Conservation (phyloP, 495 filamentous ascomycete genomes). For the Amniculicola lignicola region DNA sequence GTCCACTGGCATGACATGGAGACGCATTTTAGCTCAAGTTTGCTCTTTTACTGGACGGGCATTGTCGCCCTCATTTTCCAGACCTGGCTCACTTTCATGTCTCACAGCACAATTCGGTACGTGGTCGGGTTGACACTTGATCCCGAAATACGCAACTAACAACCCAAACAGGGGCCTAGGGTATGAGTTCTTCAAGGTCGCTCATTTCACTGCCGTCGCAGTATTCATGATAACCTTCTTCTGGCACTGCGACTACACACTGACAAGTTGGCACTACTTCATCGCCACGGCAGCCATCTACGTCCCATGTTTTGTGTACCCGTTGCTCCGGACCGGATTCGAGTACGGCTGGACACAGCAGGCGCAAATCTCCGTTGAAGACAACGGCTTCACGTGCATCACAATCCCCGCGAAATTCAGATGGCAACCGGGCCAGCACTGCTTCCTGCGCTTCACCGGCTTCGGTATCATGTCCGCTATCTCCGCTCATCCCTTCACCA, state of each 20-base stretch:
- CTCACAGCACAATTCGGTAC: conserved; percentile 50
- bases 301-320: conserved; percentile 43
- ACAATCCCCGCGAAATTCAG: conserved; percentile 45
- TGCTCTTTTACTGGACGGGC: conserved; percentile 54
- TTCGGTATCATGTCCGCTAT: conserved; percentile 44
- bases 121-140: conserved; percentile 3
- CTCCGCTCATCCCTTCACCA: conserved; percentile 54
- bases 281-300: conserved; percentile 55
- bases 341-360: conserved; percentile 46
- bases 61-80: conserved; percentile 55
- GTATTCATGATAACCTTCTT: conserved; percentile 58
- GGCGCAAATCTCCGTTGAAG: conserved; percentile 46
- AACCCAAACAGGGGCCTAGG: conserved; percentile 45
- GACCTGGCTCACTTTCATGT: conserved; percentile 54
- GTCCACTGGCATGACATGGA: conserved; percentile 51
- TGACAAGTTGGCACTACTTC: conserved; percentile 63
- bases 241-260: conserved; percentile 55
- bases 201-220: conserved; percentile 52
- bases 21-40: conserved; percentile 44
- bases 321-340: conserved; percentile 48
- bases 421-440: conserved; percentile 53
- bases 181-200: conserved; percentile 61
- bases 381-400: conserved; percentile 35
- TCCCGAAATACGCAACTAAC: neutral
- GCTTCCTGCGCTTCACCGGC: conserved; percentile 50